phyloP scores from a whole-genome alignment of 192 early-diverging fungal genomes.

The Cetraspora pellucida region DNA sequence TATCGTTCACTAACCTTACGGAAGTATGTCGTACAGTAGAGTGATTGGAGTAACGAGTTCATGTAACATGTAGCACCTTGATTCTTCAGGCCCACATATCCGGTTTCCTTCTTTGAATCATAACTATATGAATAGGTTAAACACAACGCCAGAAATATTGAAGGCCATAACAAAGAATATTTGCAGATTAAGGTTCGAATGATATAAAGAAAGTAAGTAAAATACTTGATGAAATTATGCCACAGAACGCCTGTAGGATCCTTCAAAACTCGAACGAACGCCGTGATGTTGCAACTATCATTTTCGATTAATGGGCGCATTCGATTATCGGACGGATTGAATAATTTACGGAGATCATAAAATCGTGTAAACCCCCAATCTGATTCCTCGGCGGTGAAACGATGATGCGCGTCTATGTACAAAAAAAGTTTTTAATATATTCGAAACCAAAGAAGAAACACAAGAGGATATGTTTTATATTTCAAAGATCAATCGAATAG shows the following conservation, averaged over 20 bases:
- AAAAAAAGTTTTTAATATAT: background rate
- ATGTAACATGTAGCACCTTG: conserved; percentile 99
- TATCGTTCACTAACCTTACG: conserved; percentile 55
- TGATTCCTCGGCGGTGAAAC: conserved; percentile 76
- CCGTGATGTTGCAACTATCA: conserved; percentile 66
- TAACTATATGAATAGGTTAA: conserved; percentile 56
- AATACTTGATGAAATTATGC: conserved; percentile 89
- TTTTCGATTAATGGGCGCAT: conserved; percentile 68
- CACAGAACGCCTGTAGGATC: conserved; percentile 92
- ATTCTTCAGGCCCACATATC: conserved; percentile 93
- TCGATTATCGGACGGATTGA: conserved; percentile 39
- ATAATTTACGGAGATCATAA: conserved; percentile 56
- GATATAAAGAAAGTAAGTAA: conserved; percentile 22
- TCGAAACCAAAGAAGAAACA: background rate
- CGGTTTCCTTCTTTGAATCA: conserved; percentile 88
- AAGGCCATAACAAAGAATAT: conserved; percentile 7
- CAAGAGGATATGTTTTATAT: background rate
- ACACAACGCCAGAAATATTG: conserved; percentile 31
- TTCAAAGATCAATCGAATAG: no score
- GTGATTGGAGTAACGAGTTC: conserved; percentile 95
- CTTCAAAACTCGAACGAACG: conserved; percentile 74
- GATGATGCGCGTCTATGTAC: conserved; percentile 67
- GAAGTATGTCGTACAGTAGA: conserved; percentile 94
- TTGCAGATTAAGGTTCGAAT: conserved; percentile 19
- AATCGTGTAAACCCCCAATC: conserved; percentile 97